Base-by-base conservation (phyloP, 2,329 filamentous ascomycete species). In the Arthrobotrys sinensis region DNA sequence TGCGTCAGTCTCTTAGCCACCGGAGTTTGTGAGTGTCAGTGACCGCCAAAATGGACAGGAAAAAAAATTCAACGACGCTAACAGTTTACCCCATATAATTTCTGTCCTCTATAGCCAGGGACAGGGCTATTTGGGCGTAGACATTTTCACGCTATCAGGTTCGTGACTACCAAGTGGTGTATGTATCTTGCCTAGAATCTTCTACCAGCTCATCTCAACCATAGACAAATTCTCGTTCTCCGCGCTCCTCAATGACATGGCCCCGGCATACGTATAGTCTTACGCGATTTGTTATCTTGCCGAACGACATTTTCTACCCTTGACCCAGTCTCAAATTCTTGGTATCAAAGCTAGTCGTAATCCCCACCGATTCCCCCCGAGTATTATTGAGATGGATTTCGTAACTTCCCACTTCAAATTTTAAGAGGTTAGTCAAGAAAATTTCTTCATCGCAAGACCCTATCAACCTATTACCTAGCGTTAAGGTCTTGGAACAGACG, bases 21-120 rank as follows among this genome's bases (percentile, higher is more conserved):
- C 70, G 50, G 62, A 75, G 53, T 75, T 67, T 75, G 43, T n/a
- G n/a, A 60, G 70, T 55, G 45, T 50, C 36, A 43, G n/a, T 43
- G 6, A n/a, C 16, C 8, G 36, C 36, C 32, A 32, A 36, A 53
- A 11, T 32, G 1, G 45, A 16, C 10, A 53, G 8, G 38, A 46
- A 45, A n/a, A 21, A 50, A 52, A 38, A 57, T 57, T 21, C 28
- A 45, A 38, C 32, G 52, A 75, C 60, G 48, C 72, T 69, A 76
- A 60, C 4, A 12, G 21, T 45, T 34, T 67, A 71, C 66, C 73
- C 73, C 72, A 53, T 77, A 77, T 77, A 77, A 55, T 40, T 45
- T 45, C 50, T 36, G 12, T n/a, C 2, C 60, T 32, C 14, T 77
- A 77, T 77, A 70, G 73, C 40, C 73, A 77, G 43, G 73, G 73